Evolutionary conservation across 495 filamentous ascomycete species (phyloP).

Genomic region (Aspergillus ellipticus): DNA sequence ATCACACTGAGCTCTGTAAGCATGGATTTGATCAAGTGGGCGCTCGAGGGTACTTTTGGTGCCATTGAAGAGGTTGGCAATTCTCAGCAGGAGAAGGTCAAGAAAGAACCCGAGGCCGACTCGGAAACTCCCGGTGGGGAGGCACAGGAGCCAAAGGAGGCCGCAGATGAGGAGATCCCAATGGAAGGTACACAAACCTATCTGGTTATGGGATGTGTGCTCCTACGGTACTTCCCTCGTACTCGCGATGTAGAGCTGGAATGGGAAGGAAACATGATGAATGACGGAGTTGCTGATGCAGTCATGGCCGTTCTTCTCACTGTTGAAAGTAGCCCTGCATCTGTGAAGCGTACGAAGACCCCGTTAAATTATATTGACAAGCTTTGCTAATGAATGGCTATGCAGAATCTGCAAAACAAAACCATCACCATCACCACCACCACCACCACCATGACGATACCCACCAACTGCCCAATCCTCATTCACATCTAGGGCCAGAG

Average conservation of each 20-base stretch:
- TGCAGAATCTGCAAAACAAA: constrained; percentile 53
- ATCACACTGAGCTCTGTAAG: constrained; percentile 82
- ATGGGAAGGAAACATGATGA: constrained; percentile 97
- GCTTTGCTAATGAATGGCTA: constrained; percentile 7
- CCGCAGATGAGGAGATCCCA: constrained; percentile 50
- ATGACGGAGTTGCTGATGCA: constrained; percentile 94
- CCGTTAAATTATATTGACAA: not conserved
- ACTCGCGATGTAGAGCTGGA: constrained; percentile 82
- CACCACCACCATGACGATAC: constrained; percentile 35
- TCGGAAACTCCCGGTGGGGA: constrained; percentile 25
- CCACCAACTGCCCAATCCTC: constrained; percentile 56
- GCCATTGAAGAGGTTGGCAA: constrained; percentile 64
- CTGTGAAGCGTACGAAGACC: constrained; percentile 75
- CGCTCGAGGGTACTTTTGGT: constrained; percentile 89
- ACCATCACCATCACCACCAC: constrained; percentile 56
- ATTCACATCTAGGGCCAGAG: constrained; percentile 62
- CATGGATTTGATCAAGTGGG: constrained; percentile 88
- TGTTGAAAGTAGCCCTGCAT: constrained; percentile 88
- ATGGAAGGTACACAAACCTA: constrained; percentile 51
- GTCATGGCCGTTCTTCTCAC: constrained; percentile 86
- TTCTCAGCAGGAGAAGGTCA: constrained; percentile 34
- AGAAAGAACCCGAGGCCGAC: constrained; percentile 17
- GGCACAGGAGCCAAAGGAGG: constrained; percentile 34
- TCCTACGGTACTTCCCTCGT: constrained; percentile 59
- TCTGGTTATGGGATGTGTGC: constrained; percentile 86